A percentile compares a stretch with the other conserved stretches of the same genome.
Conservation (phyloP, 306 rosid genomes). For the Hylodesmum podocarpum region DNA sequence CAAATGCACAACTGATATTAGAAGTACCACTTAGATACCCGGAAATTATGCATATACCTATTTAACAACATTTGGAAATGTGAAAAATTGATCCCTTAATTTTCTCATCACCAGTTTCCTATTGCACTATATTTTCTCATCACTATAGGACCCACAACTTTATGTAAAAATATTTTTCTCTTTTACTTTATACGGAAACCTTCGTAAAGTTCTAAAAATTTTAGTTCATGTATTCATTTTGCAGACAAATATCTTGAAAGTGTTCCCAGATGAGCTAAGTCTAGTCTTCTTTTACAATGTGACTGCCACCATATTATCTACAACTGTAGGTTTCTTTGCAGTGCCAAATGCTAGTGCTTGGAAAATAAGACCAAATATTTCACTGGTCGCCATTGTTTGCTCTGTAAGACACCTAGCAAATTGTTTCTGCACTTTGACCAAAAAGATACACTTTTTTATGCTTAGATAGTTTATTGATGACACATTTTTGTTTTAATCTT, state of each 20-base stretch:
- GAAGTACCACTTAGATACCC: not conserved
- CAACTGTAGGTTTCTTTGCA: conserved; percentile 41
- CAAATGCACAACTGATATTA: not conserved
- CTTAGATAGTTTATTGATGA: not conserved
- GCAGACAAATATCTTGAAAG: conserved; percentile 78
- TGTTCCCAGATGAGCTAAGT: conserved; percentile 69
- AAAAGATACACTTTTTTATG: not conserved
- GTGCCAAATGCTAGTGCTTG: conserved; percentile 72
- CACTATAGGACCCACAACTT: no score
- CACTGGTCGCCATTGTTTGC: conserved; percentile 69
- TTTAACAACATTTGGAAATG: not conserved
- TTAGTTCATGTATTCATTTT: not conserved
- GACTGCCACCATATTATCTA: conserved; percentile 50
- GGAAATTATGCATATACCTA: not conserved
- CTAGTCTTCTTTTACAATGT: conserved; percentile 61
- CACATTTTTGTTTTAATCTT: not conserved
- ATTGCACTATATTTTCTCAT: no score
- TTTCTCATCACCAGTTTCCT: not conserved
- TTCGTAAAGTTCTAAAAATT: not conserved
- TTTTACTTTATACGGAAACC: not conserved
- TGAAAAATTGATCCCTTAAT: not conserved
- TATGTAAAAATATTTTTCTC: not conserved
- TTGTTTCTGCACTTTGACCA: not conserved
- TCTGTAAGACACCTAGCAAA: conserved; percentile 52
- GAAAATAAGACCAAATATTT: conserved; percentile 51